Evolutionary conservation across 768 basidiomycete genomes (phyloP).

Genomic region (Suillus bovinus): DNA sequence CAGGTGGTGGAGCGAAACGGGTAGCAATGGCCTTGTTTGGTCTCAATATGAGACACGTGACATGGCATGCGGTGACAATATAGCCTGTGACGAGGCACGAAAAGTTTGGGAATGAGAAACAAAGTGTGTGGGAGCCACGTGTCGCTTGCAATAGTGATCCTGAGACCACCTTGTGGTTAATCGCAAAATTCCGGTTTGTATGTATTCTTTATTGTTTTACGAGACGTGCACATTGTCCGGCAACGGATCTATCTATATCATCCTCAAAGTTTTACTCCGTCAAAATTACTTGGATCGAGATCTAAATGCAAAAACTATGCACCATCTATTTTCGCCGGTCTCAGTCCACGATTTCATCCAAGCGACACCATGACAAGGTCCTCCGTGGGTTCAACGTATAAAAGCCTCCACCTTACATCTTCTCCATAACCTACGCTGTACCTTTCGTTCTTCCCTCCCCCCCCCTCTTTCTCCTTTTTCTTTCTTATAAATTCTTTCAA

Average conservation of each 20-base stretch:
- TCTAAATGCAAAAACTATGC: slow-evolving; percentile 32
- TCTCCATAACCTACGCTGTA: slow-evolving; percentile 17
- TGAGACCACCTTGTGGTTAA: slow-evolving; percentile 3
- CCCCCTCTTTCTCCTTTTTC: not conserved
- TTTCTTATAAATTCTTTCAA: not conserved
- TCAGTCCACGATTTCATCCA: slow-evolving; percentile 11
- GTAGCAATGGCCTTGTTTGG: too few species aligned
- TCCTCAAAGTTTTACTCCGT: slow-evolving; percentile 28
- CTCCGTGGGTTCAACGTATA: slow-evolving; percentile 25
- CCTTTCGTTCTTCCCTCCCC: slow-evolving; percentile 7
- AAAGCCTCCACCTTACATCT: slow-evolving; percentile 23
- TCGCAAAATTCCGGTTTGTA: slow-evolving; percentile 22
- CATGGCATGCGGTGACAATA: too few species aligned
- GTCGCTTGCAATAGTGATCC: slow-evolving; percentile 26
- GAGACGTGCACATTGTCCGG: slow-evolving; percentile 12
- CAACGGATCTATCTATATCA: slow-evolving; percentile 34
- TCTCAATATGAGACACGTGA: too few species aligned
- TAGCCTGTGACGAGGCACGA: slow-evolving; percentile 3
- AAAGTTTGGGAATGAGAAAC: not conserved
- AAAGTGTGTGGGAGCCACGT: slow-evolving; percentile 22
- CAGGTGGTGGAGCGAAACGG: too few species aligned
- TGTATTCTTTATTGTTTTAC: slow-evolving; percentile 20
- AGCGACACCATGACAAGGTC: slow-evolving; percentile 7
- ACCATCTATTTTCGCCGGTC: slow-evolving; percentile 34
- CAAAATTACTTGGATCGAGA: slow-evolving; percentile 26